Base-by-base conservation (phyloP, 208 protist species). In the Acanthamoeba sp. region DNA sequence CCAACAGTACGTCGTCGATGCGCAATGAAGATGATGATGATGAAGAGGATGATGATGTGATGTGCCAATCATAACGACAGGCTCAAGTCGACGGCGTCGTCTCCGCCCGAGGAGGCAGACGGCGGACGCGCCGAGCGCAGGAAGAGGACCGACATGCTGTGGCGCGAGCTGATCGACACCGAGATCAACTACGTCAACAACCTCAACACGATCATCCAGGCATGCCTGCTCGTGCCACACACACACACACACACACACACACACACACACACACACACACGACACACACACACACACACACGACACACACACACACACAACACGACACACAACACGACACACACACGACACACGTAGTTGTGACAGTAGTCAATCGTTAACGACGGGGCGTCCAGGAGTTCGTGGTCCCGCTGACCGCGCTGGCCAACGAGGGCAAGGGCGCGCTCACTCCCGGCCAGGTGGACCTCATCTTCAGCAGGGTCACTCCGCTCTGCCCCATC, bases 181-280 rank as follows among this genome's bases (percentile, higher is more conserved):
- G 76, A 85, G n/a, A 38, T 24, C 38, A 85, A 57, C 32, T 85
- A 85, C 32, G 76, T 85, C n/a, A n/a, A 85, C 5, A 50, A 85
- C 76, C 48, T 85, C 14, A 38, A 85, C 42, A 85, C 76, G 29
- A 85, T 85, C 76, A 57, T 85, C 42, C 20, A 85, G 42, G 76
- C 16, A 16, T 20, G 6, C n/a, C n/a, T n/a, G n/a, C n/a, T n/a
- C n/a, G n/a, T n/a, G n/a, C n/a, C n/a, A 9, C 45, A 50, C 45
- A 50, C 45, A 50, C 45, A 48, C 45, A 48, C 45, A 48, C 45
- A 48, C 45, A 10, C 45, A 48, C 45, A 9, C 45, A 50, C 45
- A 50, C 45, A 50, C 45, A 48, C 45, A 48, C 45, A 48, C 45
- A 48, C 45, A 10, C 45, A 48, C 45, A 50, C 45, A 50, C 45